Conservation (phyloP, 1,284 basidiomycete species). For the Porodaedalea pini region DNA sequence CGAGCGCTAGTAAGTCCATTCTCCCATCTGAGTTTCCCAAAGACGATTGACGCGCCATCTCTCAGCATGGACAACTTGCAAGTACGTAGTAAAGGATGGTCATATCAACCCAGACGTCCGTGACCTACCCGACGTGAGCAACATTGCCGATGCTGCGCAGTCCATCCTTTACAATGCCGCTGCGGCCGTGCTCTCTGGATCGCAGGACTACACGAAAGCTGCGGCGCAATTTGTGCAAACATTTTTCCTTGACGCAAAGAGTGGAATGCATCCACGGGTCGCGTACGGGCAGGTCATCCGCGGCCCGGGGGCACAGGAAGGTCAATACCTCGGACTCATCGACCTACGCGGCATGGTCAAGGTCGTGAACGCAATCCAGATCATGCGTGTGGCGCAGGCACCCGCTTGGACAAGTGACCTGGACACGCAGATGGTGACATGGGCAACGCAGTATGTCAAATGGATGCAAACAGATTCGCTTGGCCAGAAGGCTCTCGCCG, state of each 20-base stretch:
- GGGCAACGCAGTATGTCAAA: slow-evolving; percentile 48
- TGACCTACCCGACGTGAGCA: slow-evolving; percentile 50
- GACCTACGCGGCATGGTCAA: slow-evolving; percentile 63
- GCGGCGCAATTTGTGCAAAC: slow-evolving; percentile 46
- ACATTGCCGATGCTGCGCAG: slow-evolving; percentile 53
- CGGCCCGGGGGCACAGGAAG: slow-evolving; percentile 52
- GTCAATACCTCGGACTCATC: slow-evolving; percentile 59
- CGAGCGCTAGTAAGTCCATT: slow-evolving; percentile 40
- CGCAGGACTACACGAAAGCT: slow-evolving; percentile 36
- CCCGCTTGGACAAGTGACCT: slow-evolving; percentile 54
- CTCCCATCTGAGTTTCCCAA: slow-evolving; percentile 22
- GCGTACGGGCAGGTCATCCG: slow-evolving; percentile 64
- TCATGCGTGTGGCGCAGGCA: slow-evolving; percentile 48
- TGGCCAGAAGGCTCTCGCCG: slow-evolving; percentile 44
- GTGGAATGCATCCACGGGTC: slow-evolving; percentile 66
- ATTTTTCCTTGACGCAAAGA: slow-evolving; percentile 58
- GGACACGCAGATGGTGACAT: slow-evolving; percentile 45
- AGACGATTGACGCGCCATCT: background rate
- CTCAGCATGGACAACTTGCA: slow-evolving; percentile 57
- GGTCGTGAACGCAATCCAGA: slow-evolving; percentile 53
- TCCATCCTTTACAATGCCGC: slow-evolving; percentile 61
- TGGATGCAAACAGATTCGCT: slow-evolving; percentile 55
- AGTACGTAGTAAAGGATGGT: slow-evolving; percentile 55
- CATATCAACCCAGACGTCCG: slow-evolving; percentile 64
- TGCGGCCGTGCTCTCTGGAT: slow-evolving; percentile 47